Evolutionary conservation across 306 rosid genomes (phyloP).

Genomic region (Acmispon strigosus): DNA sequence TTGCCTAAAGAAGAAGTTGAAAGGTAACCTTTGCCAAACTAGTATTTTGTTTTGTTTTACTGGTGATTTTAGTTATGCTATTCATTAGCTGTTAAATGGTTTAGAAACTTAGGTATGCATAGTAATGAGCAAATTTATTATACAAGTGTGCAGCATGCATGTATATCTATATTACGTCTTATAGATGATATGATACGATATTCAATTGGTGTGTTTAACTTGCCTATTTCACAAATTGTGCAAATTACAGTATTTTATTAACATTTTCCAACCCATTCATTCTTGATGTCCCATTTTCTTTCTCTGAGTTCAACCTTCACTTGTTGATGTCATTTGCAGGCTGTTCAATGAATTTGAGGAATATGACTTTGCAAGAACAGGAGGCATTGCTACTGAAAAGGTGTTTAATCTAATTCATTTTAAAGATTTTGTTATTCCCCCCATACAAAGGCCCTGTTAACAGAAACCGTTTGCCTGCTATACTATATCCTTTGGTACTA

Average conservation of each 20-base stretch:
- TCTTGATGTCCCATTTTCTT: not conserved
- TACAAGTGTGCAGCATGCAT: not conserved
- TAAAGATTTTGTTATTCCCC: not conserved
- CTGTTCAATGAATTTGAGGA: conserved; percentile 74
- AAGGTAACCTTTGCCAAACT: conserved; percentile 35
- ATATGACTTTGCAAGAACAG: conserved; percentile 84
- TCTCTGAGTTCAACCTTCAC: not conserved
- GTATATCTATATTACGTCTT: not conserved
- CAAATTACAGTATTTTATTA: too few species aligned
- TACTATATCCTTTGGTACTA: not conserved
- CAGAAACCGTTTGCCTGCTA: not conserved
- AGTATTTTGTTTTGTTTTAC: not conserved
- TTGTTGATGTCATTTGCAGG: conserved; percentile 34
- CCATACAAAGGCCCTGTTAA: not conserved
- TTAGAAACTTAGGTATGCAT: not conserved
- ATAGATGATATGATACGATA: not conserved
- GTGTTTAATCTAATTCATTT: conserved; percentile 21
- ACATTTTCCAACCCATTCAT: not conserved
- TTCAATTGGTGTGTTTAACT: not conserved
- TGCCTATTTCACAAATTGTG: too few species aligned
- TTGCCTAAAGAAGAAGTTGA: conserved; percentile 75
- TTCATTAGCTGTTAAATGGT: not conserved
- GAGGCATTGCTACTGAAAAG: conserved; percentile 66
- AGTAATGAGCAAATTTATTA: not conserved
- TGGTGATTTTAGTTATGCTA: not conserved